Base-by-base conservation (phyloP, 495 filamentous ascomycete species). In the Penicillium roqueforti region DNA sequence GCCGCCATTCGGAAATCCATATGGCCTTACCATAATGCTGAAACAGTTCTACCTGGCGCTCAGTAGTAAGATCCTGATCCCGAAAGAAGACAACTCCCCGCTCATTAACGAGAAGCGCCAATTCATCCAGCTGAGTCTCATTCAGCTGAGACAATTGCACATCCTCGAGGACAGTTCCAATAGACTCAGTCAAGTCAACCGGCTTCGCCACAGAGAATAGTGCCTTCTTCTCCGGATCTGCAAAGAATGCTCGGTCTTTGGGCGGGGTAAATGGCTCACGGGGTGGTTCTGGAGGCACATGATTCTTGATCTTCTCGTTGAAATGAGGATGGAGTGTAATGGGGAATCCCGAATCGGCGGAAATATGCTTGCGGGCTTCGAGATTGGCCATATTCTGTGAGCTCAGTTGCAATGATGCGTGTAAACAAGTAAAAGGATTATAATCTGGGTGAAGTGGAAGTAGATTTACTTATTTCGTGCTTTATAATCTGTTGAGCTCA, bases 101-200 rank as follows among this genome's bases (percentile, higher is more conserved):
- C 43, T 75, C 64, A 14, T 67, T 72, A 14, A 76, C 72, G 9
- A 79, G 60, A 9, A 76, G 48, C 6, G 75, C 74, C 28, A 79
- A 48, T 40, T 79, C 73, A 56, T 79, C 73, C 13, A 72, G 68
- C 52, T 74, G 68, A 4, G 52, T 37, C 23, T 63, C 55, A 14
- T 61, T 67, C 9, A 80, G 63, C 37, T 65, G 62, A 36, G 67
- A 69, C 10, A 80, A 61, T 58, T 79, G 75, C 37, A 80, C 63
- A 37, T 70, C 68, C 23, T 69, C 65, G 14, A 78, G 60, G 9
- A 75, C 63, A 3, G 75, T 74, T 14, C 77, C 77, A 58, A 76
- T 74, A 16, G 71, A 76, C 59, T 81, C 78, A n/a, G 79, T 82
- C 44, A 82, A 59, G 57, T 77, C 67, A 6, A 72, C 68, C 9